phyloP scores from a whole-genome alignment of 202 grass and related monocot genomes.

The Carex sylvatica region DNA sequence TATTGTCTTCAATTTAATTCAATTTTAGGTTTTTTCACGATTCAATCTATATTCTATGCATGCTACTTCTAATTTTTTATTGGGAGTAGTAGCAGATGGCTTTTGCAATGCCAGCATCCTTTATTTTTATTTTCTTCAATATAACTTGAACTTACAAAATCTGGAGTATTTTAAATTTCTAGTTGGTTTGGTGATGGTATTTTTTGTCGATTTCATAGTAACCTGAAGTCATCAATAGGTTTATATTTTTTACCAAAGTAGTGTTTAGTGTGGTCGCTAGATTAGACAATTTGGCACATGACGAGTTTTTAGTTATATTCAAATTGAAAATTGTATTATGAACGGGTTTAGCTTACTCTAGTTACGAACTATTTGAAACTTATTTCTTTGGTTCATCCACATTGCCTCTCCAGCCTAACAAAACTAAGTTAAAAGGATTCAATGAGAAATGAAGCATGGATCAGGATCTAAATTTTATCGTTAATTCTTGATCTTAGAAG shows the following conservation, averaged over 20 bases:
- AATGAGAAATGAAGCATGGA: not conserved
- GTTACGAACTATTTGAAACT: not conserved
- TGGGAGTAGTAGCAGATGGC: not conserved
- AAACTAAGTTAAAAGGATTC: not conserved
- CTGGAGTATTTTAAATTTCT: not conserved
- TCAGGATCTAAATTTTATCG: not conserved
- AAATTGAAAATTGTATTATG: not conserved
- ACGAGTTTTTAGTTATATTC: not conserved
- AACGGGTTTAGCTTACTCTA: not conserved
- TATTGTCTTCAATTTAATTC: not conserved
- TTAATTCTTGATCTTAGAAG: not conserved
- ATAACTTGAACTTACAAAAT: not conserved
- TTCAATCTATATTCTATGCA: not conserved
- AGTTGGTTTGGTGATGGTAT: not conserved
- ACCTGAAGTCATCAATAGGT: not conserved
- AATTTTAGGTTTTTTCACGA: not conserved
- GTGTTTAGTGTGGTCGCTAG: not conserved
- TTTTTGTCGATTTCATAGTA: not conserved
- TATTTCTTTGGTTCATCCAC: not conserved
- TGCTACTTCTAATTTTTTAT: not conserved
- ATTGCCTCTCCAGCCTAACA: not conserved
- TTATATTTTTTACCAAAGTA: not conserved
- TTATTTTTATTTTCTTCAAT: slow-evolving; percentile 7
- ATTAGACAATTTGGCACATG: not conserved
- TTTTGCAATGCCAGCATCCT: not conserved